phyloP scores from a whole-genome alignment of 768 basidiomycete genomes.

The Agaricus sinodeliciosus region DNA sequence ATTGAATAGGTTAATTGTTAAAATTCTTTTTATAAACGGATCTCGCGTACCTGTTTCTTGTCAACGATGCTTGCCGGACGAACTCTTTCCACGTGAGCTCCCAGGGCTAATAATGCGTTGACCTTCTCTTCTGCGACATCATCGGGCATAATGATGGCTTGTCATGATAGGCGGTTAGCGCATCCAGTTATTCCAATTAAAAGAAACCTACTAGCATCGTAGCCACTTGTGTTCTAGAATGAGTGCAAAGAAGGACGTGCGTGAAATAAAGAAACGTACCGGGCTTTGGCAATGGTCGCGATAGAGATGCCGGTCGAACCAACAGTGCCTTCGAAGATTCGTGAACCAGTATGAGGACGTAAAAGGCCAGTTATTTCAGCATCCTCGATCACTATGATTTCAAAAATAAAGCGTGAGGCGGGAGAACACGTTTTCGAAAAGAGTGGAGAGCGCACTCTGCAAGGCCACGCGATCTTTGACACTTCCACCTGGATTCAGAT shows the following conservation, averaged over 20 bases:
- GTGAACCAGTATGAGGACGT: slow-evolving; percentile 79
- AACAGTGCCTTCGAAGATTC: slow-evolving; percentile 96
- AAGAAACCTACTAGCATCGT: slow-evolving; percentile 64
- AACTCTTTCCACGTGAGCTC: slow-evolving; percentile 85
- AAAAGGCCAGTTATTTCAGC: slow-evolving; percentile 82
- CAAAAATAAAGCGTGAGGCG: background rate
- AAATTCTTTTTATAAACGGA: background rate
- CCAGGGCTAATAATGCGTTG: slow-evolving; percentile 72
- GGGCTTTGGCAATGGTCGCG: slow-evolving; percentile 85
- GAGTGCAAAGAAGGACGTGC: background rate
- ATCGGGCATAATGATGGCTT: slow-evolving; percentile 87
- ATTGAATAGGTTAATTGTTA: slow-evolving; percentile 2
- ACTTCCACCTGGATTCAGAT: slow-evolving; percentile 94
- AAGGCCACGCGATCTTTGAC: slow-evolving; percentile 98
- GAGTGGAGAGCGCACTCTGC: slow-evolving; percentile 49
- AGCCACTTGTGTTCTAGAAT: slow-evolving; percentile 52
- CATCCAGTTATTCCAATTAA: background rate
- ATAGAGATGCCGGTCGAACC: slow-evolving; percentile 96
- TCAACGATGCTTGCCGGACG: slow-evolving; percentile 96
- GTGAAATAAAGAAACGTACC: slow-evolving; percentile 36
- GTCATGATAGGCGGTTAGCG: background rate
- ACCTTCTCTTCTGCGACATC: slow-evolving; percentile 91
- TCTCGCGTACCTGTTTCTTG: slow-evolving; percentile 72
- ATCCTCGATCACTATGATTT: slow-evolving; percentile 78
- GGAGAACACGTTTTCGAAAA: background rate